Evolutionary conservation across 1,139 yeast species (phyloP), one percentile per base, ranked within the genome.

Genomic region (Pichia sp.): DNA sequence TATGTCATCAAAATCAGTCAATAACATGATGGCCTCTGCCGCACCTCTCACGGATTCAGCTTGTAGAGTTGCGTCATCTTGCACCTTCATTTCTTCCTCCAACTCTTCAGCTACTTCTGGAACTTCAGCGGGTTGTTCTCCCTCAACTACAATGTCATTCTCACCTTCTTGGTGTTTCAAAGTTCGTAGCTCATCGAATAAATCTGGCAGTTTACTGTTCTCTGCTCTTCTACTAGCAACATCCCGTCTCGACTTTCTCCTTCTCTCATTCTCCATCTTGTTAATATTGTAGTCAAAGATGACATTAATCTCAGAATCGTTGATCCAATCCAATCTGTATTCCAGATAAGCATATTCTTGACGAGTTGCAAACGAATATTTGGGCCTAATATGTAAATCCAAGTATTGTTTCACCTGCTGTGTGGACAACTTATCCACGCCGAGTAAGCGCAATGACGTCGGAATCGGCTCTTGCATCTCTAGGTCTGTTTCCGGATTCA

Each of bases 381-480:
- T 52, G 8, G 62, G 62, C 46, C 73, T 73, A 33, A 76, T 51
- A 49, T 72, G 69, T 38, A 62, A 58, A 37, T 72, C 73, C 14
- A 79, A 57, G 50, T 67, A 81, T 14, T 66, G 58, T 50, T 76
- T 74, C 43, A 82, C 72, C 39, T 79, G 82, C 31, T 70, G 67
- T 3, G 86, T 78, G 28, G 82, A 72, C 42, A 82, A 62, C 35
- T 69, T 74, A 45, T 82, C 86, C 2, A 82, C 91, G 15, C 93
- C 93, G 34, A 62, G 55, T 4, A 82, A 44, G 38, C 62, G 65
- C 19, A 82, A 46, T 0, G 82, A 72, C 33, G 73, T 76, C 9
- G 74, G 72, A 34, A 76, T 55, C 15, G 61, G 50, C 19, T 48
- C 52, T 13, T 24, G 30, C 12, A 15, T 14, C 15, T 22, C 16